Conservation (phyloP, 192 early-diverging fungal genomes). For the Gamsiella multidivaricata region DNA sequence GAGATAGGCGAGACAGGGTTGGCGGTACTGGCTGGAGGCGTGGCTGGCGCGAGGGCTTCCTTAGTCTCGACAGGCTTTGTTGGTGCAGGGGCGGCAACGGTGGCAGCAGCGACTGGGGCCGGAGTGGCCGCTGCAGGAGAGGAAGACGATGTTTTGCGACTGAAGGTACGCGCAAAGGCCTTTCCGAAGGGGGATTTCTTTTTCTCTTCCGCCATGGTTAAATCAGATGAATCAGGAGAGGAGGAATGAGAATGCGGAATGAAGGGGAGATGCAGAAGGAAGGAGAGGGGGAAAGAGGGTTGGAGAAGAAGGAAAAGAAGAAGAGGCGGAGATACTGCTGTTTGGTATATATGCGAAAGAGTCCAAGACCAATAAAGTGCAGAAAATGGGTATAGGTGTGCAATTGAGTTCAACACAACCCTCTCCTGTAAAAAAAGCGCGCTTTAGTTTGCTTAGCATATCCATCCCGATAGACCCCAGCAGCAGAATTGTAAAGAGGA, state of each 20-base stretch:
- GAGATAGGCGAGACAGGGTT: constrained; percentile 29
- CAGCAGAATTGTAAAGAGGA: too few relatives aligned
- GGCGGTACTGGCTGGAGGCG: not conserved
- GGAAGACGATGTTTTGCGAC: constrained; percentile 15
- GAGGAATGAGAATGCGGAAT: not conserved
- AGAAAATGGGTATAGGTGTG: too few relatives aligned
- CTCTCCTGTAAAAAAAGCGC: not conserved
- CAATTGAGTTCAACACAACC: not conserved
- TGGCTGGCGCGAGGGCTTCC: not conserved
- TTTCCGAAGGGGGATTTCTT: constrained; percentile 48
- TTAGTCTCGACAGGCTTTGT: constrained; percentile 3
- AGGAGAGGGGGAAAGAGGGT: not conserved
- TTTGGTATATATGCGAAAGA: too few relatives aligned
- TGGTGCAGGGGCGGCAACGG: constrained; percentile 3
- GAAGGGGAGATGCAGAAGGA: not conserved
- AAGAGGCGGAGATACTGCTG: not conserved
- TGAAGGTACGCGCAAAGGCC: constrained; percentile 50
- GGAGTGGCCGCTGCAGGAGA: not conserved
- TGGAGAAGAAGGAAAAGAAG: not conserved
- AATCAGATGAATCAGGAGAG: not conserved
- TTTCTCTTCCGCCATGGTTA: constrained; percentile 28
- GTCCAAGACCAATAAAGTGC: too few relatives aligned
- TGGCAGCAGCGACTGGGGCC: not conserved
- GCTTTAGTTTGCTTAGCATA: constrained; percentile 9
- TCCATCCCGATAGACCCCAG: too few relatives aligned